A percentile compares a stretch with the other conserved stretches of the same genome.
Evolutionary conservation across 1,139 yeast species (phyloP).

Genomic region (Saccharomyces hybrid): DNA sequence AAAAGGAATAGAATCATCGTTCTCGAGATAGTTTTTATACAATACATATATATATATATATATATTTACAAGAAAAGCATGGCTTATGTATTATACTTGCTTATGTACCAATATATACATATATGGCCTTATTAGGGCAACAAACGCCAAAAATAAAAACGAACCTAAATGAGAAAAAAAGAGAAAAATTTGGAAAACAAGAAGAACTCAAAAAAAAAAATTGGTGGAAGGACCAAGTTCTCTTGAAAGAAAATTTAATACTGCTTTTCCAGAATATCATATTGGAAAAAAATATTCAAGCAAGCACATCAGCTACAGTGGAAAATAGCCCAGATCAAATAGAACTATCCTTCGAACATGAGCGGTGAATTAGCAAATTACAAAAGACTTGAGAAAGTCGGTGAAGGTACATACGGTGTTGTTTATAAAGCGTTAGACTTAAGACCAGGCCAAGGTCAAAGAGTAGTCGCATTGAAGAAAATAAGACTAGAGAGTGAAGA

Average conservation of each 20-base stretch:
- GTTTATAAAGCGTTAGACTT: conserved; percentile 93
- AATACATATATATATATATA: background rate
- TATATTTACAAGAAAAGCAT: conserved; percentile 1
- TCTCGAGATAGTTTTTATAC: background rate
- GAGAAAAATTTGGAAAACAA: conserved; percentile 1
- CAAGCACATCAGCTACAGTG: background rate
- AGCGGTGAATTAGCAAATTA: conserved; percentile 88
- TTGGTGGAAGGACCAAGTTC: background rate
- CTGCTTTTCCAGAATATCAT: background rate
- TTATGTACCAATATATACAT: background rate
- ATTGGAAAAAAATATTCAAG: background rate
- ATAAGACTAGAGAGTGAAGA: conserved; percentile 94
- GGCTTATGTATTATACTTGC: background rate
- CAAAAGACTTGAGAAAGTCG: conserved; percentile 91
- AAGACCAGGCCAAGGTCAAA: conserved; percentile 59
- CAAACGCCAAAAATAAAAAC: background rate
- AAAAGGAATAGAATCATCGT: conserved; percentile 13
- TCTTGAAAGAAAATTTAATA: background rate
- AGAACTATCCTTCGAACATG: conserved; percentile 7
- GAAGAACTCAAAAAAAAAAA: background rate
- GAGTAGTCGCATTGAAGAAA: conserved; percentile 91
- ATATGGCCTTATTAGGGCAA: background rate
- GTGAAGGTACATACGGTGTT: conserved; percentile 98
- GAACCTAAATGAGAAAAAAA: background rate
- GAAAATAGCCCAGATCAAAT: background rate